Percentiles rank a stretch among this genome's conserved stretches.
Conservation (phyloP, 2,329 filamentous ascomycete species). For the Sclerotinia minor region DNA sequence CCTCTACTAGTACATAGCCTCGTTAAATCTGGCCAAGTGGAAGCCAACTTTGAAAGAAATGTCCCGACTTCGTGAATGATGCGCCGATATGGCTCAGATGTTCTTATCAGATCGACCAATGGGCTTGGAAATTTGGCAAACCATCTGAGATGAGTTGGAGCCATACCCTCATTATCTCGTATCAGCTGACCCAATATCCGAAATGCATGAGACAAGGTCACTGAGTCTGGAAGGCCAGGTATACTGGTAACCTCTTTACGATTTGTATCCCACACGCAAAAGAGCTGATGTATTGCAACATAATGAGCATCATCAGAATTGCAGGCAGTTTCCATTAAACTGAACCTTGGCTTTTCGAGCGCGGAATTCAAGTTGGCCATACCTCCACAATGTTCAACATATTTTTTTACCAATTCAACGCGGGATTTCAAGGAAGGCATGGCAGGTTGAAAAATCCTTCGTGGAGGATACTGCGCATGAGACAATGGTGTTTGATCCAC, state of each 20-base stretch:
- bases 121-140: constrained; percentile 51
- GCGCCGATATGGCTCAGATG: constrained; percentile 42
- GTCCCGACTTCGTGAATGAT: constrained; percentile 44
- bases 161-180: constrained; percentile 48
- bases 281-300: constrained; percentile 64
- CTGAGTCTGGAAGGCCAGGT: constrained; percentile 40
- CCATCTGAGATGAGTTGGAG: constrained; percentile 45
- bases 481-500: not conserved
- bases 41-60: constrained; percentile 49
- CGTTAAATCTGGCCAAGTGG: constrained; percentile 45
- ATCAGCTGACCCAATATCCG: constrained; percentile 48
- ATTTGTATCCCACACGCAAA: constrained; percentile 54
- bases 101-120: constrained; percentile 34
- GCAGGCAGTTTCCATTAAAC: constrained; percentile 60
- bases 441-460: constrained; percentile 27
- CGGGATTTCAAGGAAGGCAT: constrained; percentile 34
- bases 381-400: constrained; percentile 35
- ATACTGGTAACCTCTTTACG: constrained; percentile 38
- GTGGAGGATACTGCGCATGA: constrained; percentile 28
- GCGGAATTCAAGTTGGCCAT: constrained; percentile 35
- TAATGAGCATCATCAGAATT: constrained; percentile 59
- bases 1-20: constrained; percentile 43
- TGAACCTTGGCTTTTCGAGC: constrained; percentile 51
- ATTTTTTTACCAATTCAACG: constrained; percentile 34
- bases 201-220: constrained; percentile 39